A percentile compares a stretch with the other conserved stretches of the same genome.
Conservation (phyloP, 2,329 filamentous ascomycete genomes). For the Cladosporium sp. region DNA sequence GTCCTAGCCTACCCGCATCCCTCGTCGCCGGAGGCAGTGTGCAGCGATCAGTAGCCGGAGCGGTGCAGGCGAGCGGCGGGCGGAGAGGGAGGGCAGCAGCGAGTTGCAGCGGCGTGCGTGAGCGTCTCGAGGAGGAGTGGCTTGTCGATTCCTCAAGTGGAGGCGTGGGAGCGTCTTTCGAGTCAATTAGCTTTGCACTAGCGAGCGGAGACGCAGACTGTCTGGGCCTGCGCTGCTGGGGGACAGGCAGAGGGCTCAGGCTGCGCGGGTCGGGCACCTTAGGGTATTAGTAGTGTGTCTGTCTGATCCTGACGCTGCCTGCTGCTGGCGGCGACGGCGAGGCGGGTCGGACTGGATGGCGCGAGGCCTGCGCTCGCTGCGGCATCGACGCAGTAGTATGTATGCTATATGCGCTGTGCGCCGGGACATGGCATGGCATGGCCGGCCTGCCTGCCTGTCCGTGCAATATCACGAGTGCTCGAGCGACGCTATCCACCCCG, state of each 20-base stretch:
- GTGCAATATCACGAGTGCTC: background rate
- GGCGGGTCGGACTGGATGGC: too few relatives aligned
- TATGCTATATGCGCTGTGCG: background rate
- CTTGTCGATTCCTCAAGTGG: conserved; percentile 8
- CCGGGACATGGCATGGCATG: background rate
- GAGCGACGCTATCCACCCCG: background rate
- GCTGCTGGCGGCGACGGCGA: background rate
- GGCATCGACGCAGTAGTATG: background rate
- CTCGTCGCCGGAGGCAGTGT: background rate
- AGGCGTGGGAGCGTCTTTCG: background rate
- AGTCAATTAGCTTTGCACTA: conserved; percentile 10
- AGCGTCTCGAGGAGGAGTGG: conserved; percentile 1
- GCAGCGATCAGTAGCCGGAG: background rate
- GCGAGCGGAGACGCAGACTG: conserved; percentile 2
- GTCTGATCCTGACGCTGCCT: background rate
- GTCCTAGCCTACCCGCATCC: conserved; percentile 6
- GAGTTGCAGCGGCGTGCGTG: background rate
- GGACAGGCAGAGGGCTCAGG: background rate
- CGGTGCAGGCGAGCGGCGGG: background rate
- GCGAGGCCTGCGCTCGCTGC: background rate
- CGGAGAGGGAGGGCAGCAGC: background rate
- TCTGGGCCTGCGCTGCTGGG: background rate
- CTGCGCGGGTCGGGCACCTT: background rate
- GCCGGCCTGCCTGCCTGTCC: too few relatives aligned
- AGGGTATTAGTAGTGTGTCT: background rate